phyloP scores from a whole-genome alignment of 208 protist species.

The Vickermania ingenoplastis region DNA sequence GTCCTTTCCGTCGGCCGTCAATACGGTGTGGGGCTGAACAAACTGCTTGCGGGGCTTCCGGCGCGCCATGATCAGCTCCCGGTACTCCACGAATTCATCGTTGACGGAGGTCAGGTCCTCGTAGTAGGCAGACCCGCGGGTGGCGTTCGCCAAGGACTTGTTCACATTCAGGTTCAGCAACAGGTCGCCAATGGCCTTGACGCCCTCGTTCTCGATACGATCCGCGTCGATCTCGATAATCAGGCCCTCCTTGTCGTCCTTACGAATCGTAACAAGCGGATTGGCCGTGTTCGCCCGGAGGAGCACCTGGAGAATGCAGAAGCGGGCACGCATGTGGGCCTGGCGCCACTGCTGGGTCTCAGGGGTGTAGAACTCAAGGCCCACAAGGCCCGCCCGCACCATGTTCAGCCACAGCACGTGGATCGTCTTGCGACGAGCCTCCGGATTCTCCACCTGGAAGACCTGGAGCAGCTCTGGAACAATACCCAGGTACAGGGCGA shows the following conservation, averaged over 20 bases:
- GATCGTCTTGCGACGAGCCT: slow-evolving; percentile 33
- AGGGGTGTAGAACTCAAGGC: slow-evolving; percentile 88
- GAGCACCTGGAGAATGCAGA: slow-evolving; percentile 78
- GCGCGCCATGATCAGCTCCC: slow-evolving; percentile 57
- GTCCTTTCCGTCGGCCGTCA: slow-evolving; percentile 22
- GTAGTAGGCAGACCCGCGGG: slow-evolving; percentile 45
- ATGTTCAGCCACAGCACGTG: slow-evolving; percentile 91
- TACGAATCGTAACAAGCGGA: slow-evolving; percentile 41
- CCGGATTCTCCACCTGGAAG: slow-evolving; percentile 24
- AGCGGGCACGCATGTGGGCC: slow-evolving; percentile 90
- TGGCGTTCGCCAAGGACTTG: slow-evolving; percentile 71
- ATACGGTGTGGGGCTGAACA: slow-evolving; percentile 65
- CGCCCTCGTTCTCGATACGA: slow-evolving; percentile 73
- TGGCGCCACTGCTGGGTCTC: slow-evolving; percentile 75
- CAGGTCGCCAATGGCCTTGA: slow-evolving; percentile 59
- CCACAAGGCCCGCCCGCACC: slow-evolving; percentile 82
- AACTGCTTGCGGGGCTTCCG: slow-evolving; percentile 87
- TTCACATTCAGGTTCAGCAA: slow-evolving; percentile 61
- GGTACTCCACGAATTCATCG: slow-evolving; percentile 50
- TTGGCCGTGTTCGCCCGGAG: slow-evolving; percentile 24
- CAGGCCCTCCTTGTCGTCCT: slow-evolving; percentile 44
- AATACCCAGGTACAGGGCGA: slow-evolving; percentile 81
- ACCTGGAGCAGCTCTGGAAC: slow-evolving; percentile 54
- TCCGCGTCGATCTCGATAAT: slow-evolving; percentile 51
- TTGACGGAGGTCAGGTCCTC: slow-evolving; percentile 43